Base-by-base conservation (phyloP, 805 yeast species). In the Suhomyces pyralidae region DNA sequence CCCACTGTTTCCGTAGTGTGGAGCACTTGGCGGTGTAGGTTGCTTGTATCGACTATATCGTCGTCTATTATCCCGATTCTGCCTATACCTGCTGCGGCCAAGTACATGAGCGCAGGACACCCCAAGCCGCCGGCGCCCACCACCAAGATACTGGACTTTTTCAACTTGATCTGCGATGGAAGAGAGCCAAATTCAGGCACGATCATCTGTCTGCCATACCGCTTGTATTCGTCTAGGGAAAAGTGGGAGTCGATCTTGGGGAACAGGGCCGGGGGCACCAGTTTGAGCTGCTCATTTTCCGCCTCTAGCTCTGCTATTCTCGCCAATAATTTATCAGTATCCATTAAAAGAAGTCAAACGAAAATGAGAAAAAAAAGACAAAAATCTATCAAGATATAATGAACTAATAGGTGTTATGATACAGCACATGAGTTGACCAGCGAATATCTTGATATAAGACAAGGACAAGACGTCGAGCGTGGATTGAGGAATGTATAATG, bases 41-140 rank as follows among this genome's bases (percentile, higher is more conserved):
- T 94, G 7, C 97, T 88, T 0, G 71, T 68, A 58, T 93, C 97
- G 0, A 94, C 97, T 0, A 67, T 65, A 67, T 94, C 99, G 61
- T 84, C 81, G 69, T 94, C 99, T 1, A 91, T 86, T 14, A 94
- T 87, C 3, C 97, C 97, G 20, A 94, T 76, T 2, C 71, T 67
- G 1, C 96, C 98, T 3, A 93, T 73, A 4, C 99, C 99, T 0
- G 96, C 87, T 0, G 96, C 97, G 0, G 85, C 84, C 2, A 94
- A 69, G 63, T 94, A 94, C 43, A 88, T 76, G 47, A 93, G 67
- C 0, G 96, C 96, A 0, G 99, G 97, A 59, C 96, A 86, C 0
- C 99, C 98, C 6, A 94, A 75, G 0, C 99, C 99, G 9, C 99
- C 99, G 0, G 97, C 97, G 1, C 99, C 99, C 7, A 94, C 78